Evolutionary conservation across 371 early-diverging fungal species (phyloP), one percentile per base, ranked within the genome.

Genomic region (Mucor irregularis): DNA sequence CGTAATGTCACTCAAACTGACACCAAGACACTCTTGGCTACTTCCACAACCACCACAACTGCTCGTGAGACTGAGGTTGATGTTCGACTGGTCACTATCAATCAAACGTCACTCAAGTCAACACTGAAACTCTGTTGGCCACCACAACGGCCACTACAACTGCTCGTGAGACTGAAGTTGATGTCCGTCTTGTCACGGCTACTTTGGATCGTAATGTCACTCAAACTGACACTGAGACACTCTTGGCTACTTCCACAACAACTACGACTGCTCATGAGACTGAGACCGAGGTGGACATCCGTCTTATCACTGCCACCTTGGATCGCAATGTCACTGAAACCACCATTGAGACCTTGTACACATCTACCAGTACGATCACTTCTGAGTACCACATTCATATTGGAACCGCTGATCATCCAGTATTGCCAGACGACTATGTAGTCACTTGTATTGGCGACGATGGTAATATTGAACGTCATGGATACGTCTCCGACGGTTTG

Each of bases 361-460:
- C 29, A 22, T 29, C 0, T 40, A 25, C 2, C 30, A 39, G 24
- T 21, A 42, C 53, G 3, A 16, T 28, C 5, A 43, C 53, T 3
- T 30, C 43, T 10, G 44, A 53, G 26, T 10, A 24, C 6, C 53
- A 53, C 24, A 33, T 53, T 1, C 53, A 53, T 9, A 26, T 53
- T n/a, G 53, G 53, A 8, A 53, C 43, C 8, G 29, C 16, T 14
- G 53, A 53, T 34, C 44, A 53, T 53, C n/a, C 44, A 9, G 22
- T 43, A 8, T 22, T 25, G 1, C 24, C 25, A n/a, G 25, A 33
- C 2, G 53, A 53, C 17, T 13, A 33, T 3, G 44, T 44, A 21
- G 44, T 53, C 16, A 53, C 53, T n/a, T 53, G 53, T 30, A 33
- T 53, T 10, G 53, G 53, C 3, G n/a, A 43, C 17, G 44, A 53